Conservation (phyloP, 75 land plant genomes). For the Selaginella moellendorffii region DNA sequence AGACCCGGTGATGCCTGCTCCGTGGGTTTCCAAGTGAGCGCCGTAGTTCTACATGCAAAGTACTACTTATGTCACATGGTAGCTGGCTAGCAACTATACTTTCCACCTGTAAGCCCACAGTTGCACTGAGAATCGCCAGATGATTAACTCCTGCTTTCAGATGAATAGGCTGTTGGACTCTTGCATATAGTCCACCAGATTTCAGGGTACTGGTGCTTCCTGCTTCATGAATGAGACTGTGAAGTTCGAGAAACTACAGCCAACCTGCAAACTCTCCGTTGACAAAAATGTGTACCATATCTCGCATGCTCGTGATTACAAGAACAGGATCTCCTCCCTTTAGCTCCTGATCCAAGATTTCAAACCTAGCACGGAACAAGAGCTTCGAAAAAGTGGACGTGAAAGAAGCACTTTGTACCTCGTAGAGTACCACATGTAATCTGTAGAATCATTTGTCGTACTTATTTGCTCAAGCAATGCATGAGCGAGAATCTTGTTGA, state of each 20-base stretch:
- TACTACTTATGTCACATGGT: no score
- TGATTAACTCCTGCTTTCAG: constrained; percentile 35
- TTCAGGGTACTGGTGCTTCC: neutral
- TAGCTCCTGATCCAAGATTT: neutral
- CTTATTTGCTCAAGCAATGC: constrained; percentile 66
- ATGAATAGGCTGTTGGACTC: constrained; percentile 19
- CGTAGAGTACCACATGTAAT: constrained; percentile 71
- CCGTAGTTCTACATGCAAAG: constrained; percentile 80
- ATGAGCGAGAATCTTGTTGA: constrained; percentile 14
- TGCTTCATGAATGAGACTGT: neutral
- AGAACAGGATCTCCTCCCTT: neutral
- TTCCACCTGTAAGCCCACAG: constrained; percentile 71
- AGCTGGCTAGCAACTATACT: no score
- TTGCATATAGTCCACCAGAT: neutral
- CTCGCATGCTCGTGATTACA: neutral
- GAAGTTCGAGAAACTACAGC: neutral
- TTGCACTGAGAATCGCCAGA: constrained; percentile 43
- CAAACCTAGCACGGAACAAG: neutral
- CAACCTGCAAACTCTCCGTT: neutral
- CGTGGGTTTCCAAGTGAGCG: constrained; percentile 54
- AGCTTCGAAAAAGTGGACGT: neutral
- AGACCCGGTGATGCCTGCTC: constrained; percentile 71
- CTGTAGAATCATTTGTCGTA: constrained; percentile 68
- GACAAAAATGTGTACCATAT: neutral
- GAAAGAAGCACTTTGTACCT: constrained; percentile 31